phyloP scores from a whole-genome alignment of 2,329 filamentous ascomycete genomes.

The Trichothecium sympodiale region DNA sequence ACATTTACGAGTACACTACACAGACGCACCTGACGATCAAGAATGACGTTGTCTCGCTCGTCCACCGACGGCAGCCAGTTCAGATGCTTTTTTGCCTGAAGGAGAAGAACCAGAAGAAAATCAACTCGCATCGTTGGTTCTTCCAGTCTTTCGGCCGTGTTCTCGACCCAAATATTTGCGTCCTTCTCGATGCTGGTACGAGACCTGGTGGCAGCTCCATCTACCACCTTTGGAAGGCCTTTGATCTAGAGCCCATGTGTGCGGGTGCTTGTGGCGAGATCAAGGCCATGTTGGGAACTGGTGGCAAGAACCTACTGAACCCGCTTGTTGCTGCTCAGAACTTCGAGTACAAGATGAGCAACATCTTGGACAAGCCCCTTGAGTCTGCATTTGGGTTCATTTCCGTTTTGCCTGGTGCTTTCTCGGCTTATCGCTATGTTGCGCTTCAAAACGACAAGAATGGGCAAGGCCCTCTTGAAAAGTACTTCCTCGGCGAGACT shows the following conservation, averaged over 20 bases:
- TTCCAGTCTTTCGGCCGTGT: slow-evolving; percentile 93
- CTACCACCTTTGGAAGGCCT: slow-evolving; percentile 97
- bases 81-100: slow-evolving; percentile 98
- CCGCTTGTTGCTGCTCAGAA: slow-evolving; percentile 94
- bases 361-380: slow-evolving; percentile 94
- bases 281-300: slow-evolving; percentile 86
- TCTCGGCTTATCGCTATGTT: slow-evolving; percentile 94
- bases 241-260: slow-evolving; percentile 95
- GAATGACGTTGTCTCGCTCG: slow-evolving; percentile 75
- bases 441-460: slow-evolving; percentile 96
- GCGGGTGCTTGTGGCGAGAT: slow-evolving; percentile 97
- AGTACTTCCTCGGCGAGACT: slow-evolving; percentile 95
- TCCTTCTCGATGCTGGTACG: slow-evolving; percentile 90
- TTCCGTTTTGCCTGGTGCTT: slow-evolving; percentile 88
- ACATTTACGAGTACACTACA: slow-evolving; percentile 93
- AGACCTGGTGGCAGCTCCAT: slow-evolving; percentile 90
- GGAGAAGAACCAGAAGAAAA: slow-evolving; percentile 99
- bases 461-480: slow-evolving; percentile 81
- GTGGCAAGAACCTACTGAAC: slow-evolving; percentile 81
- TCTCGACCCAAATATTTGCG: slow-evolving; percentile 90
- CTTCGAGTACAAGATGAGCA: slow-evolving; percentile 99
- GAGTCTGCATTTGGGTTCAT: slow-evolving; percentile 98
- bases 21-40: slow-evolving; percentile 83
- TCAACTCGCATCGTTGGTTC: slow-evolving; percentile 99
- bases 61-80: slow-evolving; percentile 78